Evolutionary conservation across 2,329 filamentous ascomycete species (phyloP).

Genomic region (Phoma sp.): DNA sequence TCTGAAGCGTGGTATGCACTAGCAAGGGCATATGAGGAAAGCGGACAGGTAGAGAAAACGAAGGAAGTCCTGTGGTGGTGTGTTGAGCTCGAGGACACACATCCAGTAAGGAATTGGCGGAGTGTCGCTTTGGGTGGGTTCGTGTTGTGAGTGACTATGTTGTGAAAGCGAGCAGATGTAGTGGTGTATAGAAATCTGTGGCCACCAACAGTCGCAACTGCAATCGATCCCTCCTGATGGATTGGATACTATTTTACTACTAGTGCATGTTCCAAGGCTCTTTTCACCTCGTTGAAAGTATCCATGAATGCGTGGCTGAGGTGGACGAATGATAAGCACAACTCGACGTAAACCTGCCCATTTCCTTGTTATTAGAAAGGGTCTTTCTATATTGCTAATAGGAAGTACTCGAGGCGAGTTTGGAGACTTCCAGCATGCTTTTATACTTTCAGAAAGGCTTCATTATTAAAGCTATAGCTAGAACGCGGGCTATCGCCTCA

Average conservation of each 20-base stretch:
- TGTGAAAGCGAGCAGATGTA: not conserved
- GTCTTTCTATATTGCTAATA: too few relatives aligned
- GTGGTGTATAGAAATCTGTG: not conserved
- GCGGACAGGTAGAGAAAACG: slow-evolving; percentile 83
- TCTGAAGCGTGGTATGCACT: slow-evolving; percentile 93
- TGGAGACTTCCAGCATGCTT: too few relatives aligned
- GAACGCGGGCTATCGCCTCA: slow-evolving; percentile 29
- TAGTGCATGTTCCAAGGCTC: not conserved
- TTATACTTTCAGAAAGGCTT: too few relatives aligned
- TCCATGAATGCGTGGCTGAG: too few relatives aligned
- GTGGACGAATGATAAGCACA: too few relatives aligned
- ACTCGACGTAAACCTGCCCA: too few relatives aligned
- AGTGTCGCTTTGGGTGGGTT: slow-evolving; percentile 59
- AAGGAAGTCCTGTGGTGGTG: slow-evolving; percentile 98
- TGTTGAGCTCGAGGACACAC: slow-evolving; percentile 88
- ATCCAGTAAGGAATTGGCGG: slow-evolving; percentile 79
- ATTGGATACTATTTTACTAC: not conserved
- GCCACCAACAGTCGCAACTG: not conserved
- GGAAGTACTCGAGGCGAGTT: too few relatives aligned
- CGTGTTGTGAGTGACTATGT: slow-evolving; percentile 28
- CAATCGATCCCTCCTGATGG: not conserved
- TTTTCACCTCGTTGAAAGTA: not conserved
- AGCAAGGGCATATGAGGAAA: slow-evolving; percentile 85
- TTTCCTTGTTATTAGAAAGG: too few relatives aligned
- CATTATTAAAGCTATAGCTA: too few relatives aligned